phyloP scores from a whole-genome alignment of 139 green algal genomes.

The Chlamydomonas schloesseri region DNA sequence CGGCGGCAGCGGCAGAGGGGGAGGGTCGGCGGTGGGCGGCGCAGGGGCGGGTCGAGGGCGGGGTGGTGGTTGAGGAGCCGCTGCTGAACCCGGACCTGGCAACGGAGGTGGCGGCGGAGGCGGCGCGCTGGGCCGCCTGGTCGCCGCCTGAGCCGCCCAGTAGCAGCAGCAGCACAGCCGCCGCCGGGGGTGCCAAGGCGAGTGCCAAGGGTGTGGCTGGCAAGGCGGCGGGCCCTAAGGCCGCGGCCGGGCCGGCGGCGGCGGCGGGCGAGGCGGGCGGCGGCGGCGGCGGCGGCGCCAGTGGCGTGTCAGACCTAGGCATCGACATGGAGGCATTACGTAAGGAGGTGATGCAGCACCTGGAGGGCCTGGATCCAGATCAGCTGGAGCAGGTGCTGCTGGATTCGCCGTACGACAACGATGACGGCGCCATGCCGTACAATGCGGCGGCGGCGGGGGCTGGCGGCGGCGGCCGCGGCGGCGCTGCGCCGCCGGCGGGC shows the following conservation, averaged over 20 bases:
- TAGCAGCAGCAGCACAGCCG: too few species aligned
- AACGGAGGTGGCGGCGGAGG: too few species aligned
- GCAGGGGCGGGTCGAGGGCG: too few species aligned
- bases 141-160: too few species aligned
- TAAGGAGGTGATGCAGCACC: slow-evolving; percentile 24
- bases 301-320: background rate
- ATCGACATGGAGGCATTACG: slow-evolving; percentile 29
- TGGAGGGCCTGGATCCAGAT: slow-evolving; percentile 26
- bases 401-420: slow-evolving; percentile 22
- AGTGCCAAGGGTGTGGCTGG: too few species aligned
- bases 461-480: too few species aligned
- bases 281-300: background rate
- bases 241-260: too few species aligned
- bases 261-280: background rate
- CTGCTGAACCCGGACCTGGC: background rate
- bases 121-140: too few species aligned
- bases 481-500: background rate
- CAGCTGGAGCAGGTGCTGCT: slow-evolving; percentile 13
- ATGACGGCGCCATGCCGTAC: background rate
- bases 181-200: too few species aligned
- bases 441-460: too few species aligned
- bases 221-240: too few species aligned
- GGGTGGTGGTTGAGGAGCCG: background rate
- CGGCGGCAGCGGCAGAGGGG: background rate
- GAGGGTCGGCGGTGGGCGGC: background rate